A percentile compares a stretch with the other conserved stretches of the same genome.
These are phyloP conservation scores for Blastobotrys arbuscula DNA, from an alignment of 1,139 yeast species.

Conservation along the genomic window DNA sequence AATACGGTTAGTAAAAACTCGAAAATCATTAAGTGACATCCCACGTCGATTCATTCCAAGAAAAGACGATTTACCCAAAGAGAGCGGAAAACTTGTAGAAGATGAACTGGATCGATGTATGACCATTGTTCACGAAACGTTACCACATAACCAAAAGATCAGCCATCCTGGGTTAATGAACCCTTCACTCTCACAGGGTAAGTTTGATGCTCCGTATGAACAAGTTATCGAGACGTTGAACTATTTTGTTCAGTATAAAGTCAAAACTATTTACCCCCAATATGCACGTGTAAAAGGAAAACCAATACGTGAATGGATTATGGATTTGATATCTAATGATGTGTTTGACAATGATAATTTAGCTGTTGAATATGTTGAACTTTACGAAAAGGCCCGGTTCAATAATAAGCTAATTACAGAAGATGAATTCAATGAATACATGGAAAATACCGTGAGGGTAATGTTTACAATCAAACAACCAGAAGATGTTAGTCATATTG, in stretches of 20 bases:
- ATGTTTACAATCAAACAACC: conserved; percentile 17
- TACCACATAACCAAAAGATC: conserved; percentile 43
- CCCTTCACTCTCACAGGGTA: conserved; percentile 37
- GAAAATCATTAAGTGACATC: conserved; percentile 61
- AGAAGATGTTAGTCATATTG: not conserved
- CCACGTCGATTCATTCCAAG: conserved; percentile 74
- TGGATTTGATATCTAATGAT: conserved; percentile 32
- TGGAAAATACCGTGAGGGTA: conserved; percentile 39
- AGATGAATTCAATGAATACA: conserved; percentile 54
- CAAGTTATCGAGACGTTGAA: conserved; percentile 45
- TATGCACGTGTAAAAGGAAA: conserved; percentile 37
- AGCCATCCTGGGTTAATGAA: conserved; percentile 59
- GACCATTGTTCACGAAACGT: conserved; percentile 45
- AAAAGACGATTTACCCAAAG: conserved; percentile 55
- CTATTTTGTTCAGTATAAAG: conserved; percentile 38
- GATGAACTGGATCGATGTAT: conserved; percentile 44
- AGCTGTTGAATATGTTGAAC: conserved; percentile 40
- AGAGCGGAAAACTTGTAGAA: conserved; percentile 40
- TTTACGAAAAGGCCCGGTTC: conserved; percentile 69
- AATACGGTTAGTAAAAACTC: conserved; percentile 51
- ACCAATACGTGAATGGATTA: conserved; percentile 49
- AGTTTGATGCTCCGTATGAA: conserved; percentile 58
- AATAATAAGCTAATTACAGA: conserved; percentile 59
- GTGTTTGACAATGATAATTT: conserved; percentile 20
- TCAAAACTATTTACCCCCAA: conserved; percentile 41